Percentiles rank a stretch among this genome's conserved stretches.
Evolutionary conservation across 345 rosid genomes (phyloP).

Genomic region (Cardamine resedifolia): DNA sequence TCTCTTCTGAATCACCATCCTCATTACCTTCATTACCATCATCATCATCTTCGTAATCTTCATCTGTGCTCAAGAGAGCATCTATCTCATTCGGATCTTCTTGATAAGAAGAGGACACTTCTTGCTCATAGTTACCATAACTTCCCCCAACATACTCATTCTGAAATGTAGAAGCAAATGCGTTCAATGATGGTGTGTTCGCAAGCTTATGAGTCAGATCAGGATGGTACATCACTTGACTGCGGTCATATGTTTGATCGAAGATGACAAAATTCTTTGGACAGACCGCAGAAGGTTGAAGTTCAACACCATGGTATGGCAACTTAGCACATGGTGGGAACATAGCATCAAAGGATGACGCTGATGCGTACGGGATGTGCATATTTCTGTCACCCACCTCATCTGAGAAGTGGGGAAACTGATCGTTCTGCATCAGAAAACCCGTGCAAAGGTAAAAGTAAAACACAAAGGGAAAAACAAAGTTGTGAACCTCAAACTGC

Average conservation of each 20-base stretch:
- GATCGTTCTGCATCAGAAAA: conserved; percentile 58
- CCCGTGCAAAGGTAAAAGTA: conserved; percentile 23
- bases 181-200: conserved; percentile 45
- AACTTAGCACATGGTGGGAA: conserved; percentile 59
- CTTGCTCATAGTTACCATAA: conserved; percentile 43
- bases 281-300: conserved; percentile 68
- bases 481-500: conserved; percentile 31
- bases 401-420: conserved; percentile 44
- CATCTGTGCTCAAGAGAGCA: conserved; percentile 71
- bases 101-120: conserved; percentile 48
- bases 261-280: conserved; percentile 63
- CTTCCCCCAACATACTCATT: conserved; percentile 43
- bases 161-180: conserved; percentile 40
- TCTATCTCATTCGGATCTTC: conserved; percentile 90
- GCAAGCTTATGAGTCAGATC: conserved; percentile 55
- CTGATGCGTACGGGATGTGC: conserved; percentile 48
- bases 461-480: conserved; percentile 23
- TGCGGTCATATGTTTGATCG: conserved; percentile 63
- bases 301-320: conserved; percentile 57
- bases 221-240: conserved; percentile 82
- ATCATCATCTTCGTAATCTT: conserved; percentile 48
- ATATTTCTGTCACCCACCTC: conserved; percentile 47
- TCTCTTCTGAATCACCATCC: conserved; percentile 64
- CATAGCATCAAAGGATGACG: conserved; percentile 48
- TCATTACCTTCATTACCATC: conserved; percentile 29